A percentile compares a stretch with the other conserved stretches of the same genome.
These are phyloP conservation scores for Maudiozyma turicensis DNA, from an alignment of 805 yeast genomes.

Conservation along the genomic window DNA sequence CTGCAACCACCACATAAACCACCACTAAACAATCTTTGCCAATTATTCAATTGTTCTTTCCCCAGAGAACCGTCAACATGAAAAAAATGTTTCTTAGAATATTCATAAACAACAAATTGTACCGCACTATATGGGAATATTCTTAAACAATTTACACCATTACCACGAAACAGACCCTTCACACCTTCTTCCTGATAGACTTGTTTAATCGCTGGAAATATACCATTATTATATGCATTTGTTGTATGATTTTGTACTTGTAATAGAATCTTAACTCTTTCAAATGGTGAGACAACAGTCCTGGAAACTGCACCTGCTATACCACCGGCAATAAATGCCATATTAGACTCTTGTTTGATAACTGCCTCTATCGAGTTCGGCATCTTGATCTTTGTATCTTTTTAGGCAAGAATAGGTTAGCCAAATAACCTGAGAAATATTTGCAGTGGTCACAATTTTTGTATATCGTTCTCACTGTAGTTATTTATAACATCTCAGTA, in stretches of 20 bases:
- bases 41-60: constrained; percentile 3
- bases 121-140: constrained; percentile 92
- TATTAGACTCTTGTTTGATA: constrained; percentile 12
- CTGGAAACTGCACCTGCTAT: constrained; percentile 74
- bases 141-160: constrained; percentile 79
- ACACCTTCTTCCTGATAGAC: constrained; percentile 91
- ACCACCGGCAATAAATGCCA: constrained; percentile 55
- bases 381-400: background rate
- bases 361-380: constrained; percentile 3
- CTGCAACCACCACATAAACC: constrained; percentile 72
- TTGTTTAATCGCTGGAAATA: constrained; percentile 60
- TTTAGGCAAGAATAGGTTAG: no score
- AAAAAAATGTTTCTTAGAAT: constrained; percentile 36
- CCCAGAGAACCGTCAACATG: constrained; percentile 29
- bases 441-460: no score
- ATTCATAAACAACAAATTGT: constrained; percentile 80
- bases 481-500: no score
- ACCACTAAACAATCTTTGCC: constrained; percentile 64
- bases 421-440: no score
- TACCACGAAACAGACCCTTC: constrained; percentile 83
- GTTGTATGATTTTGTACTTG: constrained; percentile 61
- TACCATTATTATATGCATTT: constrained; percentile 47
- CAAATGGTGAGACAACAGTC: constrained; percentile 91
- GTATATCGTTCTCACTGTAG: no score
- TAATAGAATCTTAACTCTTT: constrained; percentile 81